phyloP scores from a whole-genome alignment of 2,329 filamentous ascomycete genomes.

The Basipetospora chlamydospora region DNA sequence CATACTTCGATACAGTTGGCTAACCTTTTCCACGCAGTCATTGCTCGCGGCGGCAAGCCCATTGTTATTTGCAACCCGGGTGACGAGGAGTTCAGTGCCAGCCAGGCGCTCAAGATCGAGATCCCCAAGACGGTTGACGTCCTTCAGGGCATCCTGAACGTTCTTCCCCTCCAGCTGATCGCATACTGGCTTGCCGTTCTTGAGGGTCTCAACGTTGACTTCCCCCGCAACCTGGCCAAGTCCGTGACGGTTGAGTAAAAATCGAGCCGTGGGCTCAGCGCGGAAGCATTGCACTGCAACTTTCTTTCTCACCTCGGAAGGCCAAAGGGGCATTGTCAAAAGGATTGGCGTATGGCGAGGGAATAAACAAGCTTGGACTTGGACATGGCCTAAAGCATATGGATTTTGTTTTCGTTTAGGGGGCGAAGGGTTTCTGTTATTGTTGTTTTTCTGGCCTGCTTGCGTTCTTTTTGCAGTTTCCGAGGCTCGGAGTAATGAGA shows the following conservation, averaged over 20 bases:
- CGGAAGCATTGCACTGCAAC: too few species aligned
- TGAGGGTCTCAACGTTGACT: constrained; percentile 94
- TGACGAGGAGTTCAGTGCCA: constrained; percentile 78
- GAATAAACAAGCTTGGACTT: constrained; percentile 1
- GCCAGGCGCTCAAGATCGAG: constrained; percentile 92
- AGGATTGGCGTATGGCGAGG: constrained; percentile 4
- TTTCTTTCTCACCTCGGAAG: too few species aligned
- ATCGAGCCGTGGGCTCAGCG: neutral
- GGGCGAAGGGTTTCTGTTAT: too few species aligned
- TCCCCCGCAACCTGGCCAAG: constrained; percentile 97
- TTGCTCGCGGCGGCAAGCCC: constrained; percentile 86
- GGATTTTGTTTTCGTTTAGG: constrained; percentile 1
- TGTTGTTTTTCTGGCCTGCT: too few species aligned
- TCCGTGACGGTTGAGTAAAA: constrained; percentile 93
- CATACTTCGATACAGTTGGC: neutral
- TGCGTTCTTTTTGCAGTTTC: too few species aligned
- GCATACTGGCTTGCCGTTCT: constrained; percentile 97
- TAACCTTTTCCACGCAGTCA: constrained; percentile 40
- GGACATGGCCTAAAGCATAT: constrained; percentile 2
- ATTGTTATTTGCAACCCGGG: constrained; percentile 95
- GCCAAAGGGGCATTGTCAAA: too few species aligned
- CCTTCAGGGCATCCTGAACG: constrained; percentile 92
- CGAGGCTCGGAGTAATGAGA: too few species aligned
- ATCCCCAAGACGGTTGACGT: constrained; percentile 91
- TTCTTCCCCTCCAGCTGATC: constrained; percentile 93